Percentiles rank a stretch among this genome's conserved stretches.
Conservation (phyloP, 129 eudicot species). For the Chrysanthemum lavandulifolium region DNA sequence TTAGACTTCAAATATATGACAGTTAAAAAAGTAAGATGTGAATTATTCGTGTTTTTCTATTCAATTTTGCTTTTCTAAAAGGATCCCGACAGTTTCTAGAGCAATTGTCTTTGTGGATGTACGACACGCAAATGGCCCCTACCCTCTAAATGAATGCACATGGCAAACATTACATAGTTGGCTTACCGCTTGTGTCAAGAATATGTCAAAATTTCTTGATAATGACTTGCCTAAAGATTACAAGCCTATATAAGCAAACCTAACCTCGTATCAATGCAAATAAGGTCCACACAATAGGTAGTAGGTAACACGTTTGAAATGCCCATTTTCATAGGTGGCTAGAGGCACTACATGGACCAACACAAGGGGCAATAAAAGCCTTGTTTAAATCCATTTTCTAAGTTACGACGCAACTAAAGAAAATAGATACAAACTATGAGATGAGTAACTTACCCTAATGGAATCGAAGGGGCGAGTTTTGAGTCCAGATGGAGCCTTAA, state of each 20-base stretch:
- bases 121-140: neutral
- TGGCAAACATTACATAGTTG: neutral
- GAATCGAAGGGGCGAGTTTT: conserved; percentile 95
- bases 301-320: neutral
- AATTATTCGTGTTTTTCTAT: neutral
- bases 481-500: conserved; percentile 90
- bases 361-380: no score
- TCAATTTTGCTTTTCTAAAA: neutral
- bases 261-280: neutral
- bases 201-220: neutral
- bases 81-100: neutral
- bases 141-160: neutral
- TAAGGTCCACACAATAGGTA: neutral
- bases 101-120: no score
- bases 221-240: neutral
- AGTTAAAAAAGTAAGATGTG: neutral
- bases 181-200: neutral
- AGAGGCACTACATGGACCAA: neutral
- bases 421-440: neutral
- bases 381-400: neutral
- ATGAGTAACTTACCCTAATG: conserved; percentile 60
- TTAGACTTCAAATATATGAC: conserved; percentile 12
- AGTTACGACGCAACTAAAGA: neutral
- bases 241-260: conserved; percentile 13
- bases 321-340: neutral